Percentiles rank a stretch among this genome's conserved stretches.
Evolutionary conservation across 768 basidiomycete genomes (phyloP).

Genomic region (Astraeus odoratus): DNA sequence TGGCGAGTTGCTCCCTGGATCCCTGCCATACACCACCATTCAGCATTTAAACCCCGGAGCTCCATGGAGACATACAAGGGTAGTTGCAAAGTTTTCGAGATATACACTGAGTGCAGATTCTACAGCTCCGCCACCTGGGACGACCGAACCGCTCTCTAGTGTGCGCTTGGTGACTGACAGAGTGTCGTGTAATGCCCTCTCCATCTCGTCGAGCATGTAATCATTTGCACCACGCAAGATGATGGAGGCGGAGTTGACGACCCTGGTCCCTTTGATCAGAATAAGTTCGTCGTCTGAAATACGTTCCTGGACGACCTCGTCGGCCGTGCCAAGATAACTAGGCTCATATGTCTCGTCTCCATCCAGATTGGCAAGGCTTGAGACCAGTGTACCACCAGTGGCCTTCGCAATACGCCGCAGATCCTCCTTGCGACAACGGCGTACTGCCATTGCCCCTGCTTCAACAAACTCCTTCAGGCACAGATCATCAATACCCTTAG

Average conservation of each 20-base stretch:
- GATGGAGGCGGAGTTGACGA: constrained; percentile 89
- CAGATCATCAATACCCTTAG: constrained; percentile 97
- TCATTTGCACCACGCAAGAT: constrained; percentile 96
- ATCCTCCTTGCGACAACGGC: constrained; percentile 96
- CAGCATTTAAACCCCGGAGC: neutral
- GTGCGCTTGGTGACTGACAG: constrained; percentile 95
- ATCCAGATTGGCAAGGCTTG: constrained; percentile 90
- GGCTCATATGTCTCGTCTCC: constrained; percentile 98
- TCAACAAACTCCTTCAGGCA: constrained; percentile 99
- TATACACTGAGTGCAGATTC: constrained; percentile 97
- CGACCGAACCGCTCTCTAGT: constrained; percentile 90
- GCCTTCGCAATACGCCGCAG: constrained; percentile 95
- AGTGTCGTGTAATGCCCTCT: constrained; percentile 90
- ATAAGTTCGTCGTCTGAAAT: constrained; percentile 99
- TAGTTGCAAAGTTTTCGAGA: constrained; percentile 97
- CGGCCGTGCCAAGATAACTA: constrained; percentile 82
- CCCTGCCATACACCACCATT: constrained; percentile 47
- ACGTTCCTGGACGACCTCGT: constrained; percentile 94
- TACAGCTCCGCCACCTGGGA: constrained; percentile 96
- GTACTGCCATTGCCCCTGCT: constrained; percentile 97
- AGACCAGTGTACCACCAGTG: constrained; percentile 89
- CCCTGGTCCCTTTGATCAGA: constrained; percentile 95
- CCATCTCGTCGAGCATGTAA: constrained; percentile 99
- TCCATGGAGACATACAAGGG: constrained; percentile 55
- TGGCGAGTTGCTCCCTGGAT: constrained; percentile 95